A percentile compares a stretch with the other conserved stretches of the same genome.
phyloP scores from a whole-genome alignment of 1,284 basidiomycete species.

The Papiliotrema flavescens region DNA sequence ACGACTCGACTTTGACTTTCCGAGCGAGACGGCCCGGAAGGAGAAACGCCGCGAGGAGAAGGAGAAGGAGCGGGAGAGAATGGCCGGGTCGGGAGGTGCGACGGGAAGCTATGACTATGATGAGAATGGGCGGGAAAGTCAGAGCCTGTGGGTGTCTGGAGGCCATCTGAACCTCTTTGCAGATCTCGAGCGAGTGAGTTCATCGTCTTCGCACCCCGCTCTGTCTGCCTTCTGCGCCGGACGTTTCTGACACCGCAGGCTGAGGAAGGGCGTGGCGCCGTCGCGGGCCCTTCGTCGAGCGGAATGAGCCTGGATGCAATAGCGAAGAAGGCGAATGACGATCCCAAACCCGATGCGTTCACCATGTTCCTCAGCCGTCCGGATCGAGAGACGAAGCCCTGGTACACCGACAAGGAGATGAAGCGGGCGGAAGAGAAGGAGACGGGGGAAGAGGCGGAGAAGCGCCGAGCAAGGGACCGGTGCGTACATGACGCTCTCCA shows the following conservation, averaged over 20 bases:
- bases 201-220: no score
- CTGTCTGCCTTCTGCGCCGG: neutral
- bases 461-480: conserved; percentile 38
- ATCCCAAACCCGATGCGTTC: conserved; percentile 42
- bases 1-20: conserved; percentile 45
- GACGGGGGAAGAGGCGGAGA: conserved; percentile 38
- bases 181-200: conserved; percentile 40
- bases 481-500: conserved; percentile 13
- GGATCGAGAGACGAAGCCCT: conserved; percentile 48
- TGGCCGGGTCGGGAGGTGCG: conserved; percentile 11
- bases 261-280: neutral
- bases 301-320: conserved; percentile 29
- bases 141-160: conserved; percentile 17
- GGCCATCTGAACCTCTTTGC: conserved; percentile 50
- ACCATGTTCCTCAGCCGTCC: conserved; percentile 50
- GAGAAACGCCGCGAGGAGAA: conserved; percentile 20
- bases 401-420: conserved; percentile 47
- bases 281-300: neutral
- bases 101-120: conserved; percentile 5
- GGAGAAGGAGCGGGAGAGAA: conserved; percentile 17
- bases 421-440: conserved; percentile 43
- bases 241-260: neutral
- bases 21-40: conserved; percentile 26
- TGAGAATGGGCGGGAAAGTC: conserved; percentile 2
- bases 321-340: conserved; percentile 35